Base-by-base conservation (phyloP, 495 filamentous ascomycete species). In the Neurospora sp. region DNA sequence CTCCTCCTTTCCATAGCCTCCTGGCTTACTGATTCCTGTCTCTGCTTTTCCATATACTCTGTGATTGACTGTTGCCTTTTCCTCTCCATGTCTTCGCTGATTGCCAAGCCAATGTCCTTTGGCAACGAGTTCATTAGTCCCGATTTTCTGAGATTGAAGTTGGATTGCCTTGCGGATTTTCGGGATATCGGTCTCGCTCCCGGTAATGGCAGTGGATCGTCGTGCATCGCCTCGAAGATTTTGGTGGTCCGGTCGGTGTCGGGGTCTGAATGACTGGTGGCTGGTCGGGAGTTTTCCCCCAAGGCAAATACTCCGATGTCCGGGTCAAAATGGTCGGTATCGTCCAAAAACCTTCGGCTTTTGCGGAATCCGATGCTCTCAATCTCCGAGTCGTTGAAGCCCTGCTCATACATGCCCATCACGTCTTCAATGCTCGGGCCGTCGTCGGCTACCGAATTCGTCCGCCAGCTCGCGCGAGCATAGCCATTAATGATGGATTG, bases 321-420 rank as follows among this genome's bases (percentile, higher is more conserved):
- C 38, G 75, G 79, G 40, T 78, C 77, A 66, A 73, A 70, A 41
- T 84, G 81, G 22, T 81, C 77, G 27, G 81, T 79, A 10, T 82
- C 79, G 68, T 81, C 73, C 14, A 73, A 76, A 66, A 85, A 74
- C 39, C 73, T 70, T 72, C 74, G 76, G 68, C 79, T 81, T 14
- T 74, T 73, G 22, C 78, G 78, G n/a, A 69, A 41, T 16, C 70
- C 74, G 8, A 82, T 77, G 35, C 82, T 81, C 38, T 83, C 81
- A 12, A 82, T 73, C 31, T 81, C 83, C 31, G 82, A 82, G 71
- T 89, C 87, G 75, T 92, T 90, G 82, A 96, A 95, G 0, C 94
- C 93, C 75, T 91, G 89, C 71, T 92, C 91, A 79, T 97, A 97
- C 92, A 97, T 94, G 18, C 91, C 93, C 82, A 97, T 96, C 9